A percentile compares a stretch with the other conserved stretches of the same genome.
Evolutionary conservation across 371 early-diverging fungal species (phyloP).

Genomic region (Zopfochytrium polystomum): DNA sequence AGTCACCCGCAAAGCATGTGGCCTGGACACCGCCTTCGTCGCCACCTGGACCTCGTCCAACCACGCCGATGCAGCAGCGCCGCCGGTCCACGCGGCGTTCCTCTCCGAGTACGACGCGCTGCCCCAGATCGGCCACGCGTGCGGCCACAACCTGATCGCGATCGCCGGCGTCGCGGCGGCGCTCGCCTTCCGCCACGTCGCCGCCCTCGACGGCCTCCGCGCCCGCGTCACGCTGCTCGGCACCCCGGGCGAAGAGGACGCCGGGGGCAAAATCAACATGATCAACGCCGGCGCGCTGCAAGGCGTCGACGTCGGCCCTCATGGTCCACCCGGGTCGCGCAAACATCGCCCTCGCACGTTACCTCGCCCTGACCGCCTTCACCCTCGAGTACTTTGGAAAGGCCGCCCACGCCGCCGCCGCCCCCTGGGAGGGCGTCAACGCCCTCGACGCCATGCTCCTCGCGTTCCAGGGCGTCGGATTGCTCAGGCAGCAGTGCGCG

Average conservation of each 20-base stretch:
- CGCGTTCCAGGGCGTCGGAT: conserved; percentile 57
- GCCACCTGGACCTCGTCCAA: conserved; percentile 31
- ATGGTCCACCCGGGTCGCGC: conserved; percentile 73
- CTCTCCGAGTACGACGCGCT: conserved; percentile 40
- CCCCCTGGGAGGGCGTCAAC: conserved; percentile 76
- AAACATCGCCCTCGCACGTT: conserved; percentile 23
- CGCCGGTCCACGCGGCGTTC: conserved; percentile 20
- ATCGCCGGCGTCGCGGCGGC: conserved; percentile 32
- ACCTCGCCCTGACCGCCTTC: conserved; percentile 49
- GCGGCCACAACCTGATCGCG: conserved; percentile 42
- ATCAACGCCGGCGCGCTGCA: conserved; percentile 60
- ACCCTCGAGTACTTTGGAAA: conserved; percentile 61
- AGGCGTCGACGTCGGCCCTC: conserved; percentile 60
- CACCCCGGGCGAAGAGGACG: conserved; percentile 75
- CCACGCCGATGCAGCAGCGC: not conserved
- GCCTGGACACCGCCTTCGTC: conserved; percentile 30
- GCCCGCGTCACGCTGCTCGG: conserved; percentile 70
- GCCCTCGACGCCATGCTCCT: conserved; percentile 68
- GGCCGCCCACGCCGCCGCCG: conserved; percentile 59
- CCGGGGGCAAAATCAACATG: conserved; percentile 69
- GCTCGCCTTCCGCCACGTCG: conserved; percentile 43
- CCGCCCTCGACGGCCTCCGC: conserved; percentile 9
- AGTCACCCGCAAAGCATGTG: conserved; percentile 23
- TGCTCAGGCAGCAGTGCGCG: conserved; percentile 65
- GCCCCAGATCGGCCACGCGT: conserved; percentile 37